Evolutionary conservation across 148 eudicot species (phyloP).

Genomic region (Cornus suecica): DNA sequence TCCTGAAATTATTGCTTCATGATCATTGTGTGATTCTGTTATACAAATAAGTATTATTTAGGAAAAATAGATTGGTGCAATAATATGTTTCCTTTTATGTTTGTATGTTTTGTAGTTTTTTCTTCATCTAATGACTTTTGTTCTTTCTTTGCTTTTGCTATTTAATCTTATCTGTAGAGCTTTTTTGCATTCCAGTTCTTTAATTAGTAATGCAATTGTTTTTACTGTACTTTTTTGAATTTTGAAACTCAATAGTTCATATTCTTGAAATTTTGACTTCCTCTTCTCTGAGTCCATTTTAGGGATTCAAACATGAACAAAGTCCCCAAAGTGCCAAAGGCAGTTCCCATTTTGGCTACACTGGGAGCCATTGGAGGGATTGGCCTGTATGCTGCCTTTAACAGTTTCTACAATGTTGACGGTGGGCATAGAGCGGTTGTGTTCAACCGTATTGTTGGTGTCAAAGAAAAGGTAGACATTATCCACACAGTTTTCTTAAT

Average conservation of each 20-base stretch:
- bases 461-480: constrained; percentile 67
- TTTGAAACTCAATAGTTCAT: not conserved
- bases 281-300: not conserved
- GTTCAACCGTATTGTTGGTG: constrained; percentile 74
- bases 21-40: not conserved
- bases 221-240: not conserved
- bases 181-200: not conserved
- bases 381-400: constrained; percentile 59
- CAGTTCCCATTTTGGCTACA: constrained; percentile 56
- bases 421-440: constrained; percentile 89
- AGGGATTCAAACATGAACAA: constrained; percentile 56
- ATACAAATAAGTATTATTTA: not conserved
- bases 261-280: not conserved
- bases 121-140: not conserved
- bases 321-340: constrained; percentile 74
- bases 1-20: not conserved
- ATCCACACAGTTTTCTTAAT: not conserved
- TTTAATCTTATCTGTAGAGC: not conserved
- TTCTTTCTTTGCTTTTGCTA: not conserved
- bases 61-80: not conserved
- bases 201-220: not conserved
- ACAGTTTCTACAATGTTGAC: constrained; percentile 84
- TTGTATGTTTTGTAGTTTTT: not conserved
- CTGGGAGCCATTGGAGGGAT: constrained; percentile 58
- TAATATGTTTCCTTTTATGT: not conserved